phyloP scores from a whole-genome alignment of 2,329 filamentous ascomycete genomes.

The Stagonosporopsis tanaceti region DNA sequence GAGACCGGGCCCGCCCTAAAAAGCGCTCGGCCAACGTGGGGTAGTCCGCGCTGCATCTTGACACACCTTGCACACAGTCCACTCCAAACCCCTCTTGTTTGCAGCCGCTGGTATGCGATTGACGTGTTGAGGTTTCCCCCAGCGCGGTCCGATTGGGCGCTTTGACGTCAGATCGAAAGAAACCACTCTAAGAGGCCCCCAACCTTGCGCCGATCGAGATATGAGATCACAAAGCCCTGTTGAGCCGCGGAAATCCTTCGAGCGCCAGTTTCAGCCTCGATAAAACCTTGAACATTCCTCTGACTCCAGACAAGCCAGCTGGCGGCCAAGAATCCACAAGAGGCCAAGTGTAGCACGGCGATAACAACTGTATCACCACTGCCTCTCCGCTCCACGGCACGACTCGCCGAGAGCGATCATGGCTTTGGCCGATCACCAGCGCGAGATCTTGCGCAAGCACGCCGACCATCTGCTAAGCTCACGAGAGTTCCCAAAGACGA shows the following conservation, averaged over 20 bases:
- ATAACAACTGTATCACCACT: conserved; percentile 5
- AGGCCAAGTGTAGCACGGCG: conserved; percentile 12
- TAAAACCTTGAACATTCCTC: neutral
- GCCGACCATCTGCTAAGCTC: conserved; percentile 40
- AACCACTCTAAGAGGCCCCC: conserved; percentile 5
- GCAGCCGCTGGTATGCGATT: conserved; percentile 31
- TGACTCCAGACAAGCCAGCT: neutral
- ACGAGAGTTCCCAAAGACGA: conserved; percentile 57
- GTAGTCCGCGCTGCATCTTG: conserved; percentile 31
- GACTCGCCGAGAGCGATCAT: conserved; percentile 29
- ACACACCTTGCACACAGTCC: conserved; percentile 17
- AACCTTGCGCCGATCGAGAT: conserved; percentile 34
- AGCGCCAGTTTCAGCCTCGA: neutral
- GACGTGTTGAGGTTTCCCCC: conserved; percentile 31
- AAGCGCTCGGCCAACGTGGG: conserved; percentile 33
- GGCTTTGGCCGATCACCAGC: conserved; percentile 30
- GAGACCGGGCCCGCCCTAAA: conserved; percentile 19
- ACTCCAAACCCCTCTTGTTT: conserved; percentile 21
- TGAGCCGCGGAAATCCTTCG: conserved; percentile 23
- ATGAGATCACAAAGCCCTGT: conserved; percentile 10
- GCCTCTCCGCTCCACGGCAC: neutral
- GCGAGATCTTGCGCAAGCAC: conserved; percentile 24
- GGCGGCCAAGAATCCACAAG: conserved; percentile 10
- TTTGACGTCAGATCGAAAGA: conserved; percentile 33
- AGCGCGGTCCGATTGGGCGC: conserved; percentile 36